Percentiles rank a stretch among this genome's conserved stretches.
Conservation (phyloP, 192 early-diverging fungal species). For the Backusella macrospora region DNA sequence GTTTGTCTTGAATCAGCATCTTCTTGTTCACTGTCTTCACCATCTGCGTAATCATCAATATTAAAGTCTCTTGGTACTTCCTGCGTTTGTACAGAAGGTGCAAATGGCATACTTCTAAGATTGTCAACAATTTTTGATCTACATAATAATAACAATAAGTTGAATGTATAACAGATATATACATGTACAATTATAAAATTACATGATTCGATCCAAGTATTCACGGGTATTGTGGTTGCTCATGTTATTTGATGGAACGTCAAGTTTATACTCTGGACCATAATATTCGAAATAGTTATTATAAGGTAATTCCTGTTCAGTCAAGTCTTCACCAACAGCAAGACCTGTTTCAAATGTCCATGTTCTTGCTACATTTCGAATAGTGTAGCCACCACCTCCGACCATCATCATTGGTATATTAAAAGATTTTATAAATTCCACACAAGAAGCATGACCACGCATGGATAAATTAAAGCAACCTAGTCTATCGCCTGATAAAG, state of each 20-base stretch:
- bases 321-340: constrained; percentile 69
- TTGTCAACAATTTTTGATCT: constrained; percentile 63
- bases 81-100: constrained; percentile 87
- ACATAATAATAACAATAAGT: background rate
- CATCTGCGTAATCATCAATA: constrained; percentile 39
- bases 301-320: constrained; percentile 68
- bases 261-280: constrained; percentile 86
- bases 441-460: constrained; percentile 92
- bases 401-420: constrained; percentile 90
- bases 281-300: constrained; percentile 91
- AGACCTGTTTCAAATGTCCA: constrained; percentile 96
- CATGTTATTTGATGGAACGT: constrained; percentile 84
- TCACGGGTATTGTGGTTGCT: constrained; percentile 84
- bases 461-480: constrained; percentile 95
- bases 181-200: constrained; percentile 23
- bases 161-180: background rate
- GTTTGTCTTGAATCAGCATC: constrained; percentile 32
- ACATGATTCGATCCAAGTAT: constrained; percentile 79
- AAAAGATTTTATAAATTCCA: constrained; percentile 89
- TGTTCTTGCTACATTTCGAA: constrained; percentile 90
- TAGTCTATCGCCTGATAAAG: constrained; percentile 88
- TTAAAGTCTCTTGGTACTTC: constrained; percentile 42
- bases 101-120: constrained; percentile 67
- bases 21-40: constrained; percentile 43
- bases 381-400: constrained; percentile 98